These are phyloP conservation scores for Colletotrichum australisinense DNA, from an alignment of 2,329 filamentous ascomycete species.

Conservation along the genomic window DNA sequence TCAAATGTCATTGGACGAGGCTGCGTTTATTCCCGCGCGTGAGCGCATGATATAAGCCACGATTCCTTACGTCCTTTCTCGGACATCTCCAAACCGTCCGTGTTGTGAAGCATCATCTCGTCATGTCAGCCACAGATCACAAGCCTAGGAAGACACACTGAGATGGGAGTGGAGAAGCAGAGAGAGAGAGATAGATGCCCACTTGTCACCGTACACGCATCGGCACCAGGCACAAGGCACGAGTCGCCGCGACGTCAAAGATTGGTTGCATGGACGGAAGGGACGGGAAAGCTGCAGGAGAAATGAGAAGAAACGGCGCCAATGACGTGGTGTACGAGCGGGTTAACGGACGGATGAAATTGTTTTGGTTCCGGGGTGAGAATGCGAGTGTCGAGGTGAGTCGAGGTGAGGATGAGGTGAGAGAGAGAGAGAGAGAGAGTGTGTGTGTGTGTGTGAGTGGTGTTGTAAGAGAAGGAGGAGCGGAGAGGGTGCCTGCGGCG, in stretches of 20 bases:
- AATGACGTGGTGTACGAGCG: not conserved
- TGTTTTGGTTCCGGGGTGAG: not conserved
- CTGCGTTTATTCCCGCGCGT: not conserved
- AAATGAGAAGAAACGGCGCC: not conserved
- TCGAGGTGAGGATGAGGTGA: slow-evolving; percentile 1
- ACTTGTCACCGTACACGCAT: not conserved
- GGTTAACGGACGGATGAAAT: not conserved
- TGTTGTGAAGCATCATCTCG: slow-evolving; percentile 11
- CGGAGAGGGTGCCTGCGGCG: not conserved
- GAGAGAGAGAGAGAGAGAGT: not conserved
- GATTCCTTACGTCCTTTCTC: slow-evolving; percentile 30
- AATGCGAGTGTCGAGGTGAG: not conserved
- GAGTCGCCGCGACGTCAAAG: not conserved
- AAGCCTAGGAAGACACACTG: not conserved
- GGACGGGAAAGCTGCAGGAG: not conserved
- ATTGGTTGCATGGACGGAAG: not conserved
- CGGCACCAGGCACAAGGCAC: not conserved
- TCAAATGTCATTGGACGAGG: not conserved
- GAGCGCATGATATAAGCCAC: slow-evolving; percentile 22
- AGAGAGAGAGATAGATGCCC: not conserved
- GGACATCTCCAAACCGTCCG: slow-evolving; percentile 36
- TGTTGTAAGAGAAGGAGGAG: not conserved
- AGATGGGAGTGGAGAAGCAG: not conserved
- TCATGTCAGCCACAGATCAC: slow-evolving; percentile 32
- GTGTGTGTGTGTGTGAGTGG: no score